Conservation (phyloP, 176 grass and related monocot genomes). For the Oryza glaberrima region DNA sequence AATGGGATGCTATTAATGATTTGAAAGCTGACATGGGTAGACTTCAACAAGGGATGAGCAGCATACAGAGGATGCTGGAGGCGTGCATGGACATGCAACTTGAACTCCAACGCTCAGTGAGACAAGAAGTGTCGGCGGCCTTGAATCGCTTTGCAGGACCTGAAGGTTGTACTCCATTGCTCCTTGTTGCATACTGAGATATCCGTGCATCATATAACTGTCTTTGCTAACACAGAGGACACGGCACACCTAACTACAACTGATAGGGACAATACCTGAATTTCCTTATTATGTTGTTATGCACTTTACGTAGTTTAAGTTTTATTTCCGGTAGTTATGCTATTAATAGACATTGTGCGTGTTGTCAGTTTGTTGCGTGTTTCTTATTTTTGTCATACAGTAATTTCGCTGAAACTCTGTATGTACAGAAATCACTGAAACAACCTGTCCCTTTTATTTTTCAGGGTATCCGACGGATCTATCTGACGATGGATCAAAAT, state of each 20-base stretch:
- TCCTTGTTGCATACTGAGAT: slow-evolving; percentile 2
- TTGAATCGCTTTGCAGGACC: slow-evolving; percentile 67
- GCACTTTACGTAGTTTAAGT: slow-evolving; percentile 11
- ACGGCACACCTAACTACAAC: neutral
- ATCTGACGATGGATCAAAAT: slow-evolving; percentile 81
- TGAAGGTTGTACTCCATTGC: slow-evolving; percentile 53
- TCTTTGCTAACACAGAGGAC: neutral
- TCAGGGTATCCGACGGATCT: slow-evolving; percentile 54
- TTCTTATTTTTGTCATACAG: neutral
- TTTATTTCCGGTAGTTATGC: slow-evolving; percentile 14
- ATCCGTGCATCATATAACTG: neutral
- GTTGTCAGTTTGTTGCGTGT: neutral
- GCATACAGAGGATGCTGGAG: slow-evolving; percentile 93
- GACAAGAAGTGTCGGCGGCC: slow-evolving; percentile 97
- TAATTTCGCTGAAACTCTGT: neutral
- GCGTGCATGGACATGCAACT: slow-evolving; percentile 99
- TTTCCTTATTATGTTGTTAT: neutral
- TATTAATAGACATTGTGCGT: neutral
- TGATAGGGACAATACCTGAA: neutral
- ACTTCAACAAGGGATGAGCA: slow-evolving; percentile 91
- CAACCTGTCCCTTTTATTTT: slow-evolving; percentile 8
- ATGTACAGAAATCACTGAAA: neutral
- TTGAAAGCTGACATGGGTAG: slow-evolving; percentile 84
- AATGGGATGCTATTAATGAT: slow-evolving; percentile 93
- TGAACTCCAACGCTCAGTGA: slow-evolving; percentile 89